Base-by-base conservation (phyloP, 306 rosid species). In the Vigna radiata region DNA sequence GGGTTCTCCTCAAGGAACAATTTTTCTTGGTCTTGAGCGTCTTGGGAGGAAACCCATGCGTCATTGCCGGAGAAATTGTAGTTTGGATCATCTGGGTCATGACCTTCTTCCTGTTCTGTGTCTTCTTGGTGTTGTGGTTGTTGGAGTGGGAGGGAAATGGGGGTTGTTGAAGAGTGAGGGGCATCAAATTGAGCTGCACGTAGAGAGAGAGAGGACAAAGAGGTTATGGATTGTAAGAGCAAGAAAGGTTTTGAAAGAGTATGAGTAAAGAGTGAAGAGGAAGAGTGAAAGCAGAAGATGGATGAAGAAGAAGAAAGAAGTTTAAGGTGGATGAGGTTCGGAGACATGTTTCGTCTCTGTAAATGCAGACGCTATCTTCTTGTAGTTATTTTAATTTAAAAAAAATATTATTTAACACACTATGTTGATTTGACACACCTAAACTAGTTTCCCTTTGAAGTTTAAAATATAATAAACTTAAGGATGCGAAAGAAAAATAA, bases 31-130 rank as follows among this genome's bases (percentile, higher is more conserved):
- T 29, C 65, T 41, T 53, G 58, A 49, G 97, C 88, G 82, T 91
- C 92, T 79, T 82, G 73, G 16, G 81, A 81, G 36, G 94, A 49
- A 81, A 36, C 25, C 5, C 7, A 69, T 23, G 81, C 17, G 37
- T 90, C 82, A 15, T 84, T 88, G 78, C 84, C 83, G 73, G 91
- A 90, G 84, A 87, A 94, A 83, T 82, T 87, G 79, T 83, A 37
- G 37, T 87, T 77, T 8, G 96, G 88, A 61, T 91, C 97, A 15
- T 89, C 63, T 43, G 72, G 80, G 66, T 87, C 82, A 12, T 69
- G 86, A 0, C 70, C 56, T 8, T 56, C 86, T 11, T 55, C 72
- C 1, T 10, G 37, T 9, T 75, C 49, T 47, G 15, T 36, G 33
- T 31, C 75, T 46, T 78, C 79, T 19, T 49, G 31, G 3, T 69